phyloP scores from a whole-genome alignment of 495 filamentous ascomycete genomes.

The Trichoderma erinaceum region DNA sequence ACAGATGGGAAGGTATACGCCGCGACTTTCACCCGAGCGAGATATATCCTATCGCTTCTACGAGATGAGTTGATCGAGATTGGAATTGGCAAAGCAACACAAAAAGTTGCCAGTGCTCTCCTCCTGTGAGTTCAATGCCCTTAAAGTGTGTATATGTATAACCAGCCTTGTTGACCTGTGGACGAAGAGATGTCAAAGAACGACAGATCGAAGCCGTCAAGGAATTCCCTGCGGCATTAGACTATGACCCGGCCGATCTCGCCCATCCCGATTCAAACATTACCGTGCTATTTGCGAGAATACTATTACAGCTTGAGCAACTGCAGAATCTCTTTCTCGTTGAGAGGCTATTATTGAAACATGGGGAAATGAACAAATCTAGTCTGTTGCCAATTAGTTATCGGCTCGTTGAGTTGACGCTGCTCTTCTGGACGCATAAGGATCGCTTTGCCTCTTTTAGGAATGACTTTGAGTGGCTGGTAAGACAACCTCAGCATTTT shows the following conservation, averaged over 20 bases:
- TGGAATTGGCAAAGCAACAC: slow-evolving; percentile 35
- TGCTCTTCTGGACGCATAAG: slow-evolving; percentile 40
- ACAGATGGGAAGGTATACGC: slow-evolving; percentile 32
- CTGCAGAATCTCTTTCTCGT: slow-evolving; percentile 57
- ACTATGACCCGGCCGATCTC: slow-evolving; percentile 28
- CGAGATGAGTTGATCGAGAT: slow-evolving; percentile 58
- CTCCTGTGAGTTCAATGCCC: not conserved
- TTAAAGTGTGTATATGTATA: not conserved
- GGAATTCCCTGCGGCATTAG: slow-evolving; percentile 27
- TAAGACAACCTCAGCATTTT: not conserved
- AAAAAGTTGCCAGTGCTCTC: slow-evolving; percentile 37
- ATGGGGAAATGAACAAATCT: slow-evolving; percentile 44
- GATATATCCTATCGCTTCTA: slow-evolving; percentile 42
- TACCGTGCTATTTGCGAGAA: slow-evolving; percentile 16
- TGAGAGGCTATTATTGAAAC: slow-evolving; percentile 48
- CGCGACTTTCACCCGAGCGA: slow-evolving; percentile 42
- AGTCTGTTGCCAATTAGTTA: slow-evolving; percentile 48
- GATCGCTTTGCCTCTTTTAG: slow-evolving; percentile 45
- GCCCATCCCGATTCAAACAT: slow-evolving; percentile 23
- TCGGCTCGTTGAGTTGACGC: slow-evolving; percentile 34
- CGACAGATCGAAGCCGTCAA: slow-evolving; percentile 3
- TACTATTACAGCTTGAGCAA: slow-evolving; percentile 46
- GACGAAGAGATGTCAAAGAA: slow-evolving; percentile 12
- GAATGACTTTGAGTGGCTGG: slow-evolving; percentile 24
- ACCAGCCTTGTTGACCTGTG: not conserved